Conservation (phyloP, 495 filamentous ascomycete genomes). For the Trichoderma virens region DNA sequence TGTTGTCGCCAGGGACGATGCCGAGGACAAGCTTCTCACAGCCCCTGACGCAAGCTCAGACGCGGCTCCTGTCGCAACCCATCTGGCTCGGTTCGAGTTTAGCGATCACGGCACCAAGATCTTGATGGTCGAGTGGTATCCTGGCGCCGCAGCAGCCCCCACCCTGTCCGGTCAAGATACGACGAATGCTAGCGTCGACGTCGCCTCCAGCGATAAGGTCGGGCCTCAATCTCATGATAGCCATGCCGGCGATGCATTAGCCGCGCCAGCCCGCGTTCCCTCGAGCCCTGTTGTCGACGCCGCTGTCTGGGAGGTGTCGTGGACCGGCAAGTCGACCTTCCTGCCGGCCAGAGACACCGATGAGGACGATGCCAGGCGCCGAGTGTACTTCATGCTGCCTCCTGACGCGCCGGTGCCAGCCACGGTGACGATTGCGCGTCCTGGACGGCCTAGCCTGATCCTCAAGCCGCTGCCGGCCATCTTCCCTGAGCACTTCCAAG, state of each 20-base stretch:
- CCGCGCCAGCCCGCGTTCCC: background rate
- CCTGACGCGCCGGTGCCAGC: slow-evolving; percentile 59
- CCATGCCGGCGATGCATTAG: background rate
- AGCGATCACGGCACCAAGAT: slow-evolving; percentile 74
- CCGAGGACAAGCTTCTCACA: background rate
- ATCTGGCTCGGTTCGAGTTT: slow-evolving; percentile 75
- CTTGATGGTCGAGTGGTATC: slow-evolving; percentile 78
- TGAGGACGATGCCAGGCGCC: slow-evolving; percentile 33
- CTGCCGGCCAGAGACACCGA: slow-evolving; percentile 53
- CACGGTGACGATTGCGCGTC: slow-evolving; percentile 52
- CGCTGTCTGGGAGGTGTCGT: slow-evolving; percentile 64
- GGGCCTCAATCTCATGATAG: slow-evolving; percentile 16
- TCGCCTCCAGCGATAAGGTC: background rate
- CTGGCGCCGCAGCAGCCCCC: slow-evolving; percentile 35
- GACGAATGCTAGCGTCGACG: background rate
- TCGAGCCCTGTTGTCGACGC: background rate
- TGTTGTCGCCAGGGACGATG: background rate
- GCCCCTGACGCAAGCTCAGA: slow-evolving; percentile 13
- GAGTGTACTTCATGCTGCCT: slow-evolving; percentile 67
- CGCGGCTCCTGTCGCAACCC: slow-evolving; percentile 25
- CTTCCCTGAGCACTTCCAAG: slow-evolving; percentile 57
- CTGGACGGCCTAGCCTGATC: slow-evolving; percentile 31
- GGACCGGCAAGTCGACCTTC: slow-evolving; percentile 63
- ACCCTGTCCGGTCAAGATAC: background rate
- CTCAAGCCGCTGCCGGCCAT: slow-evolving; percentile 75